These are phyloP conservation scores for Fusarium floridanum DNA, from an alignment of 2,329 filamentous ascomycete genomes.

Conservation along the genomic window DNA sequence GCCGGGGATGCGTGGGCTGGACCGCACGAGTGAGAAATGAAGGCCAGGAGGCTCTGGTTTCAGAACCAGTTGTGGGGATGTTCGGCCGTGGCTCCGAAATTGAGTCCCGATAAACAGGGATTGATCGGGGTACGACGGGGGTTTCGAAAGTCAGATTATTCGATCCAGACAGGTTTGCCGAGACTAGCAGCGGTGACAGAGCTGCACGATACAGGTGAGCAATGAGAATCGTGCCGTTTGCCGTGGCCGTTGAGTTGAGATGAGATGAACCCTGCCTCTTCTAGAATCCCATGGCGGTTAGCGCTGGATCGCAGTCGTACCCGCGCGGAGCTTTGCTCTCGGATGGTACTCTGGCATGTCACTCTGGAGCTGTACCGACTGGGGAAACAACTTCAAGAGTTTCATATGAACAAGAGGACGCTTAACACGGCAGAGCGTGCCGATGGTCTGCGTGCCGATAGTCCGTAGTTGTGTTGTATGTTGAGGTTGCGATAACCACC, in stretches of 20 bases:
- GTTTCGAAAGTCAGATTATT: conserved; percentile 22
- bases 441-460: conserved; percentile 14
- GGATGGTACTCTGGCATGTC: conserved; percentile 9
- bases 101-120: conserved; percentile 34
- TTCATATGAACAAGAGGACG: conserved; percentile 12
- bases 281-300: conserved; percentile 23
- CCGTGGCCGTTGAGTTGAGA: conserved; percentile 8
- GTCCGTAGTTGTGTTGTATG: conserved; percentile 4
- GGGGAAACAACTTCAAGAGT: conserved; percentile 16
- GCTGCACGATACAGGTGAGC: conserved; percentile 33
- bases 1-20: conserved; percentile 36
- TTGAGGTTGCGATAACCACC: conserved; percentile 2
- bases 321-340: conserved; percentile 1
- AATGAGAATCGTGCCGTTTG: conserved; percentile 14
- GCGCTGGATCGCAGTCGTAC: conserved; percentile 8
- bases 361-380: conserved; percentile 25
- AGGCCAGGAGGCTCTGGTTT: conserved; percentile 39
- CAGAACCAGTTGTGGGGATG: conserved; percentile 43
- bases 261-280: conserved; percentile 11
- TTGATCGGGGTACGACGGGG: conserved; percentile 6
- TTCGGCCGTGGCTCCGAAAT: conserved; percentile 42
- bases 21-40: conserved; percentile 43
- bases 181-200: conserved; percentile 31
- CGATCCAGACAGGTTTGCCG: conserved; percentile 14
- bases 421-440: conserved; percentile 16